Conservation (phyloP, 768 basidiomycete genomes). For the Boletus reticulatus region DNA sequence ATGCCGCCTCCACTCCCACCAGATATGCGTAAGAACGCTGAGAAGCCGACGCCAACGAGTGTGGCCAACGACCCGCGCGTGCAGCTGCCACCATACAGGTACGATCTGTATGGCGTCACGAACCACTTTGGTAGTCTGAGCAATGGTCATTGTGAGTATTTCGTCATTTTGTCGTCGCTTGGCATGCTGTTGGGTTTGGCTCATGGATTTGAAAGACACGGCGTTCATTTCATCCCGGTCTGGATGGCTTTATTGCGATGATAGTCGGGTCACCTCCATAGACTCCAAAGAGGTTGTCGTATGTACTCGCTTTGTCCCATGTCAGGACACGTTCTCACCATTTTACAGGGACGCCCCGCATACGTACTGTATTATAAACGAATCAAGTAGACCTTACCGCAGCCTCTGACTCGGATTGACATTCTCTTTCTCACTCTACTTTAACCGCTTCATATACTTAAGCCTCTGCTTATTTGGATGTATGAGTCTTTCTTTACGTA, state of each 20-base stretch:
- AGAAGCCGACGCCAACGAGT: constrained; percentile 32
- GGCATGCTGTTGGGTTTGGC: not conserved
- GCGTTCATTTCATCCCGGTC: constrained; percentile 85
- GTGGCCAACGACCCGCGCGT: constrained; percentile 68
- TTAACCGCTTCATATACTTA: constrained; percentile 18
- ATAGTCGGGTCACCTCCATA: constrained; percentile 76
- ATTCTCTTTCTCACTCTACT: not conserved
- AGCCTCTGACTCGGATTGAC: not conserved
- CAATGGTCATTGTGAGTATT: constrained; percentile 88
- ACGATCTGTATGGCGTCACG: constrained; percentile 93
- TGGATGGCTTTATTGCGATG: constrained; percentile 93
- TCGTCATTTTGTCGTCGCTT: not conserved
- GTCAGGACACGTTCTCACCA: constrained; percentile 19
- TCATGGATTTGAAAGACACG: constrained; percentile 59
- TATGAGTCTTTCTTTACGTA: constrained; percentile 6
- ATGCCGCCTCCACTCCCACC: constrained; percentile 80
- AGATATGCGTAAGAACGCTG: constrained; percentile 51
- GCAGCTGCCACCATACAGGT: constrained; percentile 86
- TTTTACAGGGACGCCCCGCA: constrained; percentile 56
- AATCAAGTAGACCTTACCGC: constrained; percentile 27
- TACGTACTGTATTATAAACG: constrained; percentile 85
- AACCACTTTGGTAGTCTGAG: constrained; percentile 95
- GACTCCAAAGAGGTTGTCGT: constrained; percentile 84
- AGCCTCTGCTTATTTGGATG: constrained; percentile 27
- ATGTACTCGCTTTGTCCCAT: constrained; percentile 30